A percentile compares a stretch with the other conserved stretches of the same genome.
phyloP scores from a whole-genome alignment of 2,329 filamentous ascomycete species.

The Plectosphaerella cucumerina region DNA sequence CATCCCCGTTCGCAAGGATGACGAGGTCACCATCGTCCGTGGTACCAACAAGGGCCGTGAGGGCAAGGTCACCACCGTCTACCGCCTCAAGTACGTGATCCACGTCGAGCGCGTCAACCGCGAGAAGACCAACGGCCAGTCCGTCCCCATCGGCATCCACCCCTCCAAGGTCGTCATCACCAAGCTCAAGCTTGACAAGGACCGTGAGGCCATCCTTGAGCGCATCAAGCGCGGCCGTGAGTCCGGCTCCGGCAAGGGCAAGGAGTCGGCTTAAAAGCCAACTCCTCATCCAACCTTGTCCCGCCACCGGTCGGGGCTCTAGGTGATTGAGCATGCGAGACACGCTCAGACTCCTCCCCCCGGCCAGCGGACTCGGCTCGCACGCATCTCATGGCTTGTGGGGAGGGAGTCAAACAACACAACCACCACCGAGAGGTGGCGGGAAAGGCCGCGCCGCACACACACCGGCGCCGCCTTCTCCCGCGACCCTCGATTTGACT shows the following conservation, averaged over 20 bases:
- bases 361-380: not conserved
- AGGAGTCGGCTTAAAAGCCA: conserved; percentile 51
- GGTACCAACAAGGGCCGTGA: conserved; percentile 96
- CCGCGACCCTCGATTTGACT: not conserved
- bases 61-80: conserved; percentile 97
- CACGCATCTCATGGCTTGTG: conserved; percentile 1
- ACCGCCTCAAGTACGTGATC: conserved; percentile 96
- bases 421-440: not conserved
- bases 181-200: conserved; percentile 98
- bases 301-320: not conserved
- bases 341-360: not conserved
- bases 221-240: conserved; percentile 79
- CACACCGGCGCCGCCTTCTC: not conserved
- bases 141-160: conserved; percentile 89
- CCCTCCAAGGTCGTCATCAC: conserved; percentile 97
- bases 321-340: not conserved
- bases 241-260: conserved; percentile 64
- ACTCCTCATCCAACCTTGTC: not conserved
- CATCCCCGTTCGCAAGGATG: conserved; percentile 96
- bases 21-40: conserved; percentile 89
- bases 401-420: conserved; percentile 1
- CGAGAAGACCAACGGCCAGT: conserved; percentile 97
- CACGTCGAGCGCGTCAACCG: conserved; percentile 95
- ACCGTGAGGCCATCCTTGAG: conserved; percentile 84
- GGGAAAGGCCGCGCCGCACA: not conserved